These are phyloP conservation scores for Rhizopogon sp. DNA, from an alignment of 768 basidiomycete species.

Conservation along the genomic window DNA sequence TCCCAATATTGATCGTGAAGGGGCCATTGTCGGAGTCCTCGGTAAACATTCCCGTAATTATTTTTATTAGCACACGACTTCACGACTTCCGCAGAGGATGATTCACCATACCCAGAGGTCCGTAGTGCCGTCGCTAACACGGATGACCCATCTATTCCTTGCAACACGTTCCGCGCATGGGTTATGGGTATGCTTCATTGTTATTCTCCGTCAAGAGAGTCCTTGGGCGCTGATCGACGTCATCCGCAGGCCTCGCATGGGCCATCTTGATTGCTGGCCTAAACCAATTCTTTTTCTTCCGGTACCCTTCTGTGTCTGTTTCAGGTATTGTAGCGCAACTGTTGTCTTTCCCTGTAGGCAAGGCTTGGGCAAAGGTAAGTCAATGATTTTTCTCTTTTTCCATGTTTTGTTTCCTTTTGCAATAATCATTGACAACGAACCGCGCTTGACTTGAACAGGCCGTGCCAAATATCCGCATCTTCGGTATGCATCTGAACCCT, in stretches of 20 bases:
- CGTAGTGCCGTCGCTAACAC: conserved; percentile 71
- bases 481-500: conserved; percentile 63
- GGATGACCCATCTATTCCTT: conserved; percentile 64
- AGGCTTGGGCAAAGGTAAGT: conserved; percentile 49
- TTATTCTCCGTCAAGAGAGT: conserved; percentile 8
- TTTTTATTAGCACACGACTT: background rate
- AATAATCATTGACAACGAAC: background rate
- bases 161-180: conserved; percentile 56
- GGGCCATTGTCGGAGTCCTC: conserved; percentile 7
- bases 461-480: conserved; percentile 46
- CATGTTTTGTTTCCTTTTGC: background rate
- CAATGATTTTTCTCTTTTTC: background rate
- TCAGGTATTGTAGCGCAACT: conserved; percentile 62
- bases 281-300: conserved; percentile 77
- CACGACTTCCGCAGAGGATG: conserved; percentile 44
- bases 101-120: conserved; percentile 84
- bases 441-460: conserved; percentile 21
- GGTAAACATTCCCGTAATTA: conserved; percentile 9
- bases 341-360: conserved; percentile 63
- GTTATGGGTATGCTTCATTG: conserved; percentile 35
- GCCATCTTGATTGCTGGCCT: conserved; percentile 61
- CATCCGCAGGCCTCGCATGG: conserved; percentile 33
- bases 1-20: conserved; percentile 29
- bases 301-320: conserved; percentile 47
- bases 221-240: background rate